Conservation (phyloP, 2,329 filamentous ascomycete genomes). For the Talaromyces sp. region DNA sequence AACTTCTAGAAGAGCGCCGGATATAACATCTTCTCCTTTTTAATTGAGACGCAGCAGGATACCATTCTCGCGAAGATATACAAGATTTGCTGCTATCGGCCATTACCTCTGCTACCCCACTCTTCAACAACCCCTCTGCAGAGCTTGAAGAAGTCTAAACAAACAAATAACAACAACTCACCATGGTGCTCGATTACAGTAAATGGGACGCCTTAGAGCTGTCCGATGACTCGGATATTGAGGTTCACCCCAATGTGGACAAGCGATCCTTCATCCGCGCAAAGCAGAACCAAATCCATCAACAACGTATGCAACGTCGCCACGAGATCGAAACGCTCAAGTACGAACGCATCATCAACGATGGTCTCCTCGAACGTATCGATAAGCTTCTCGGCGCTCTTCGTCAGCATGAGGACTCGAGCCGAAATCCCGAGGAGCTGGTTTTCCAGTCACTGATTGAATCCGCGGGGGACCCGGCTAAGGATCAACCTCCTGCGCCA, state of each 20-base stretch:
- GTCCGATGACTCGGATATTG: conserved; percentile 95
- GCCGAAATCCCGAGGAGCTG: conserved; percentile 68
- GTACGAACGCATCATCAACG: conserved; percentile 87
- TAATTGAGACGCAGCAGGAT: neutral
- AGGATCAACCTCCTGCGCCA: conserved; percentile 70
- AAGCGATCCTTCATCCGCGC: conserved; percentile 97
- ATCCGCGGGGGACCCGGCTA: conserved; percentile 64
- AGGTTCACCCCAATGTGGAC: conserved; percentile 98
- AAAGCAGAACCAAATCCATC: conserved; percentile 95
- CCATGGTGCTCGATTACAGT: conserved; percentile 61
- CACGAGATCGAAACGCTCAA: conserved; percentile 86
- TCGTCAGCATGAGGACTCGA: conserved; percentile 66
- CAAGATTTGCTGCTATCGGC: neutral
- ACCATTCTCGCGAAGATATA: neutral
- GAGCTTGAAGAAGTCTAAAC: neutral
- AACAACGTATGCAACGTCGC: conserved; percentile 79
- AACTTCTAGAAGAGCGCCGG: neutral
- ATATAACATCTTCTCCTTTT: neutral
- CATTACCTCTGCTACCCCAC: conserved; percentile 1
- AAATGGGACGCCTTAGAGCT: conserved; percentile 82
- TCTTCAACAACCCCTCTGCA: neutral
- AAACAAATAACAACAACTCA: conserved; percentile 13
- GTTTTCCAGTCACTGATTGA: conserved; percentile 90
- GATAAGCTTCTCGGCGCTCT: conserved; percentile 71
- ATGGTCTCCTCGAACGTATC: conserved; percentile 82